Base-by-base conservation (phyloP, 306 rosid genomes). In the Acacia acuminata region DNA sequence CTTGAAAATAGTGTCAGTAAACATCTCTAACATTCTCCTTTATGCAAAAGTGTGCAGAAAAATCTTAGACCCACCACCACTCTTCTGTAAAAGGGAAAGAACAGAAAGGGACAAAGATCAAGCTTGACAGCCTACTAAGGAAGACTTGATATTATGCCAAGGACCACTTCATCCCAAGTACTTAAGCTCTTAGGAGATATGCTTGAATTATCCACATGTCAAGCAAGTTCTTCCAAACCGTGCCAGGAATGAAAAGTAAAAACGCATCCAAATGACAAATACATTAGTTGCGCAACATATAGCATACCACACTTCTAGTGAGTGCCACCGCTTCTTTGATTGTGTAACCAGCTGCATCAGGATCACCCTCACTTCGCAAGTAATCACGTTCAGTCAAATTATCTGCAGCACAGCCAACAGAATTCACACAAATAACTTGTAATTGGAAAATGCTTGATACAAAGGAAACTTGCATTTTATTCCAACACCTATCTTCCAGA, bases 301-400 rank as follows among this genome's bases (percentile, higher is more conserved):
- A 71, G 73, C 84, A 74, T 78, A 96, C 99, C 97, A 96, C 98
- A 90, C 98, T 96, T 83, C 90, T 88, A 36, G 96, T 91, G 65
- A 94, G 94, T 30, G 88, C 89, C 75, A 91, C 88, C 36, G 98
- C 98, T 87, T 96, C 98, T 86, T 90, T 96, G 81, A 96, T 90
- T 75, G 98, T 92, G 86, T 94, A 96, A 85, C 99, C 99, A 40
- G 90, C 89, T 67, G 96, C 97, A 83, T 93, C 86, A 34, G 98
- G 98, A 79, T 94, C 97, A 55, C 98, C 99, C 81, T 96, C 99
- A 2, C 94, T 88, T 79, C 97, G 91, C 84, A 96, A 86, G 87
- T 84, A 94, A 88, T 96, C 99, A 6, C 96, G 96, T 55, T 90
- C 90, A 44, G 87, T 64, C 75, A 89, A 82, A 82, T 87, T 80